Evolutionary conservation across 176 grass and related monocot genomes (phyloP).

Genomic region (Phragmites australis): DNA sequence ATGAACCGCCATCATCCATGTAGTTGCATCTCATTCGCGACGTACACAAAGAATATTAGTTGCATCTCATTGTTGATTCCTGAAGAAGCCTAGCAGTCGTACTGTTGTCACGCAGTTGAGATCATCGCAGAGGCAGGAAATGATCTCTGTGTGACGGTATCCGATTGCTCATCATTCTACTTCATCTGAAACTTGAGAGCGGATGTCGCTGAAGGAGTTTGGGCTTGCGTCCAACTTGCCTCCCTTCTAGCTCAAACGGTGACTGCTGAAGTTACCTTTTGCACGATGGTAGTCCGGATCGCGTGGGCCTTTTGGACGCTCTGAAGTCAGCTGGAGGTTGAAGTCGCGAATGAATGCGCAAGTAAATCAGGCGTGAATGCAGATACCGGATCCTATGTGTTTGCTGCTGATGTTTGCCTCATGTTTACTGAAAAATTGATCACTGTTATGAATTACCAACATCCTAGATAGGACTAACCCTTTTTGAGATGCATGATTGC

Average conservation of each 20-base stretch:
- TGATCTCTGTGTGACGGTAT: not conserved
- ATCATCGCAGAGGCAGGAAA: not conserved
- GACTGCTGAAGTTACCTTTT: not conserved
- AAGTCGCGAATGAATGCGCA: not conserved
- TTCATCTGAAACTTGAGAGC: not conserved
- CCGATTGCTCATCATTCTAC: not conserved
- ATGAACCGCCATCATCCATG: not conserved
- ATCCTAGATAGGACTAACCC: too few relatives aligned
- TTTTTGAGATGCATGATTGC: not conserved
- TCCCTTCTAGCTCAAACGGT: not conserved
- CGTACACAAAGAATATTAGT: not conserved
- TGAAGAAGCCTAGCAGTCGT: conserved; percentile 22
- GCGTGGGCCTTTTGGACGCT: too few relatives aligned
- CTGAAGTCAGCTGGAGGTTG: too few relatives aligned
- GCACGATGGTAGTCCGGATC: too few relatives aligned
- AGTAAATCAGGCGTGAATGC: not conserved
- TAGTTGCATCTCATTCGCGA: too few relatives aligned
- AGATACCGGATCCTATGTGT: not conserved
- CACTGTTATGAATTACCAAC: too few relatives aligned
- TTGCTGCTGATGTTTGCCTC: not conserved
- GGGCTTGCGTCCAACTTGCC: not conserved
- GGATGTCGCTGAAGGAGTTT: not conserved
- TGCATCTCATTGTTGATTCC: not conserved
- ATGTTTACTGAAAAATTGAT: not conserved
- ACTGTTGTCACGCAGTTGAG: not conserved